A percentile compares a stretch with the other conserved stretches of the same genome.
These are phyloP conservation scores for Suillus brevipes DNA, from an alignment of 768 basidiomycete species.

Conservation along the genomic window DNA sequence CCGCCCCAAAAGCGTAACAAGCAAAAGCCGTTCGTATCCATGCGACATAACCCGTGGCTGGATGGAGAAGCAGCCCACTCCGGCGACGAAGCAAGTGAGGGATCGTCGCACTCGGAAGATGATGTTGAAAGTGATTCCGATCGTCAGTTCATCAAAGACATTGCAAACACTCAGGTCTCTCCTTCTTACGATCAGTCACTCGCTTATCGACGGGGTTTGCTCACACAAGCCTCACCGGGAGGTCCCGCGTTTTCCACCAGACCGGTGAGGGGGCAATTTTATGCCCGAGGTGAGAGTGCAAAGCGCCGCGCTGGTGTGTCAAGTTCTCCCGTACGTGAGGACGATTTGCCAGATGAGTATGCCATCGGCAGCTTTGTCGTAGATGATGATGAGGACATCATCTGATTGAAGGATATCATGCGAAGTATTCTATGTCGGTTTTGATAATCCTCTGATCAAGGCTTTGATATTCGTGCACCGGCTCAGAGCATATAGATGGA, in stretches of 20 bases:
- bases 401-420: constrained; percentile 30
- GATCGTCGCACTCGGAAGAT: constrained; percentile 55
- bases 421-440: background rate
- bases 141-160: constrained; percentile 60
- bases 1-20: constrained; percentile 20
- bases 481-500: background rate
- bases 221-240: constrained; percentile 61
- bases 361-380: constrained; percentile 79
- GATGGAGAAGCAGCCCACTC: constrained; percentile 78
- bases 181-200: constrained; percentile 73
- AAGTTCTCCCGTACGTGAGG: constrained; percentile 61
- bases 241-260: constrained; percentile 56
- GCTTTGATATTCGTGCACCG: background rate
- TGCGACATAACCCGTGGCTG: constrained; percentile 46
- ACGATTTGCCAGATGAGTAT: constrained; percentile 63
- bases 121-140: constrained; percentile 65
- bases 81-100: constrained; percentile 73
- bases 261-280: constrained; percentile 47
- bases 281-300: constrained; percentile 36
- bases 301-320: constrained; percentile 38
- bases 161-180: constrained; percentile 66
- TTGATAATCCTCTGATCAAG: background rate
- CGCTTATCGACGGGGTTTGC: constrained; percentile 67
- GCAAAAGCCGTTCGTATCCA: constrained; percentile 32
- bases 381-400: constrained; percentile 69